phyloP scores from a whole-genome alignment of 371 early-diverging fungal species.

The Mucor saturninus region DNA sequence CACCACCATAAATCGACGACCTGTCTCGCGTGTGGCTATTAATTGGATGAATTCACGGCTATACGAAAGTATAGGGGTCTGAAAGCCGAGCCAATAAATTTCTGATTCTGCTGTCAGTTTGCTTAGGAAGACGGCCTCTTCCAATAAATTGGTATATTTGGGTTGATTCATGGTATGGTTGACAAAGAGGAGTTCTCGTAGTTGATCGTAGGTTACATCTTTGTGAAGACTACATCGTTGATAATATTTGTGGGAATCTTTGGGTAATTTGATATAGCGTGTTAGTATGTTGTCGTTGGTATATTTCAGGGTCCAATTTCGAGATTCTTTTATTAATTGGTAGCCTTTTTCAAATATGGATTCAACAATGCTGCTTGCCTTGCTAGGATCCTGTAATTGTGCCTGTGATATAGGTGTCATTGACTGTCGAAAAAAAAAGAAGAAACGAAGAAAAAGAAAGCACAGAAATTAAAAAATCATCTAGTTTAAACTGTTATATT shows the following conservation, averaged over 20 bases:
- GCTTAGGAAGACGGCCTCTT: conserved; percentile 1
- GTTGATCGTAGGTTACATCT: conserved; percentile 6
- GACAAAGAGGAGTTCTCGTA: no score
- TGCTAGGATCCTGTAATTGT: conserved; percentile 5
- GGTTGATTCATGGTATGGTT: neutral
- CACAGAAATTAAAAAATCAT: neutral
- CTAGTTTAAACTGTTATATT: no score
- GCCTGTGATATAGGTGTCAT: neutral
- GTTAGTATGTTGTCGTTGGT: neutral
- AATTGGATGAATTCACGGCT: conserved; percentile 39
- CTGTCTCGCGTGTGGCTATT: conserved; percentile 27
- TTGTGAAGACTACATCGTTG: conserved; percentile 4
- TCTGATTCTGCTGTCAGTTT: conserved; percentile 24
- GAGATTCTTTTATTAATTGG: no score
- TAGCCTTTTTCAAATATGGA: neutral
- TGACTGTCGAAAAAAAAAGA: neutral
- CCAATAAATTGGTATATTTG: conserved; percentile 7
- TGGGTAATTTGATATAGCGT: no score
- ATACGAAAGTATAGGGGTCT: conserved; percentile 23
- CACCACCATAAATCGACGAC: conserved; percentile 30
- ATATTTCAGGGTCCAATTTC: no score
- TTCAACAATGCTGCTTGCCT: neutral
- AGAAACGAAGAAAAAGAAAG: neutral
- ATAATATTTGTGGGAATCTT: neutral
- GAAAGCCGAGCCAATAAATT: conserved; percentile 36